These are phyloP conservation scores for Pseudocercospora cruenta DNA, from an alignment of 2,329 filamentous ascomycete genomes.

Conservation along the genomic window DNA sequence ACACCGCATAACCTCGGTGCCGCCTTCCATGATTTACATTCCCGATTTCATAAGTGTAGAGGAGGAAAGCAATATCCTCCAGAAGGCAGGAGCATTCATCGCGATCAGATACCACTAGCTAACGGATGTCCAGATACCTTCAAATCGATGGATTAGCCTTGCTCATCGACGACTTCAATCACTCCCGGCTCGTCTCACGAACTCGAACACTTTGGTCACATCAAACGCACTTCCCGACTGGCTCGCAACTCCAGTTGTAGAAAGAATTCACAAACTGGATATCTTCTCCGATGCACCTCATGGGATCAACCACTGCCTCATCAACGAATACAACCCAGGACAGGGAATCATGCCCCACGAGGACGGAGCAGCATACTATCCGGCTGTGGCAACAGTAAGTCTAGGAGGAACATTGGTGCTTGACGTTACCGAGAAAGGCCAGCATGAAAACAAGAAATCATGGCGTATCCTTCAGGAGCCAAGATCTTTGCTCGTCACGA, in stretches of 20 bases:
- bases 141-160: constrained; percentile 77
- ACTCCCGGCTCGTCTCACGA: constrained; percentile 81
- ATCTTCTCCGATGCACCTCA: constrained; percentile 72
- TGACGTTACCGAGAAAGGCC: constrained; percentile 63
- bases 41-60: constrained; percentile 77
- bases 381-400: constrained; percentile 88
- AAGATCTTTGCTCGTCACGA: constrained; percentile 76
- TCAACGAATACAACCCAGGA: constrained; percentile 87
- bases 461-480: constrained; percentile 79
- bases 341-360: constrained; percentile 98
- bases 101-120: not conserved
- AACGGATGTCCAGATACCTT: constrained; percentile 45
- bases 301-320: constrained; percentile 84
- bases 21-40: constrained; percentile 75
- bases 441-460: constrained; percentile 37
- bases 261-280: constrained; percentile 54
- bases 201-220: constrained; percentile 73
- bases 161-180: constrained; percentile 89
- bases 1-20: constrained; percentile 24
- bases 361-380: constrained; percentile 85
- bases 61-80: constrained; percentile 72
- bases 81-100: constrained; percentile 60
- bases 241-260: constrained; percentile 71
- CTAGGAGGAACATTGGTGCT: constrained; percentile 77
- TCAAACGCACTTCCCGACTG: constrained; percentile 71